Evolutionary conservation across 2,329 filamentous ascomycete genomes (phyloP).

Genomic region (Hymenoscyphus repandus): DNA sequence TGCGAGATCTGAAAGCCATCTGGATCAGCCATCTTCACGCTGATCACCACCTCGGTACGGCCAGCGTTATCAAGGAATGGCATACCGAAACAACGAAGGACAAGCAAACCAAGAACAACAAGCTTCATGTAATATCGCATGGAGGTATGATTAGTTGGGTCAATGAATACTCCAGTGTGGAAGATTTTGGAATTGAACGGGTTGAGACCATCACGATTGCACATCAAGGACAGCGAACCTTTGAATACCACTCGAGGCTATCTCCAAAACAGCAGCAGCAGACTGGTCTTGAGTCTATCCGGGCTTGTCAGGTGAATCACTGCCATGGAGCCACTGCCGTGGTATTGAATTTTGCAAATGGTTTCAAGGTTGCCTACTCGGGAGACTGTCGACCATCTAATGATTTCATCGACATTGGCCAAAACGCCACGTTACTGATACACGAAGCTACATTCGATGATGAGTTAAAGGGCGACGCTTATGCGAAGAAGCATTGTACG

Average conservation of each 20-base stretch:
- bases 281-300: constrained; percentile 61
- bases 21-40: constrained; percentile 96
- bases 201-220: constrained; percentile 22
- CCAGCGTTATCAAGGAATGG: constrained; percentile 80
- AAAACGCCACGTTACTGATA: constrained; percentile 74
- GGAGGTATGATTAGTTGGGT: constrained; percentile 70
- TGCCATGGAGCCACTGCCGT: constrained; percentile 75
- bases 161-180: constrained; percentile 70
- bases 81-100: constrained; percentile 46
- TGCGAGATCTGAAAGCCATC: constrained; percentile 74
- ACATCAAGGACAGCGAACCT: background rate
- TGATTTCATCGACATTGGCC: constrained; percentile 65
- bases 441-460: constrained; percentile 97
- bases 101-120: constrained; percentile 33
- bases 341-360: constrained; percentile 70
- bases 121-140: constrained; percentile 65
- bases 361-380: constrained; percentile 86
- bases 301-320: constrained; percentile 66
- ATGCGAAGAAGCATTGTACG: constrained; percentile 86
- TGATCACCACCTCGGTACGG: constrained; percentile 86
- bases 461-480: constrained; percentile 70
- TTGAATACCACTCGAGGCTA: constrained; percentile 29
- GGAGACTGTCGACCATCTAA: constrained; percentile 83
- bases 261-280: constrained; percentile 38
- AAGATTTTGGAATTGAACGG: constrained; percentile 67